A percentile compares a stretch with the other conserved stretches of the same genome.
Evolutionary conservation across 352 stramenopile species (phyloP).

Genomic region (Globisporangium abappressorium): DNA sequence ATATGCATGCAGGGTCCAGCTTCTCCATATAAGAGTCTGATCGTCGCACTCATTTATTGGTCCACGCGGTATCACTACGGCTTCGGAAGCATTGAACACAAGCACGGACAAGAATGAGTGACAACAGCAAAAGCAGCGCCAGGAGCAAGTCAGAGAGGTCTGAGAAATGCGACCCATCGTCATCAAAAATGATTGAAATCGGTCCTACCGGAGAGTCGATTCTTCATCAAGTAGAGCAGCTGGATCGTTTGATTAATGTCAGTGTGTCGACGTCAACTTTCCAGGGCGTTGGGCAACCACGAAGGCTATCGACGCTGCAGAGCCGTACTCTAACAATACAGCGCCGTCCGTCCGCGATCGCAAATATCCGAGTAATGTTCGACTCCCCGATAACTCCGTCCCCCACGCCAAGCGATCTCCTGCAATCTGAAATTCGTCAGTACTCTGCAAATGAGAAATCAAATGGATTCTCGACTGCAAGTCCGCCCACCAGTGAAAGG

Average conservation of each 20-base stretch:
- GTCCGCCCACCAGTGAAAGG: neutral
- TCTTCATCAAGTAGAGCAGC: conserved; percentile 15
- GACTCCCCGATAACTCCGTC: neutral
- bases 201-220: conserved; percentile 3
- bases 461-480: no score
- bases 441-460: neutral
- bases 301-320: conserved; percentile 1
- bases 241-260: conserved; percentile 13
- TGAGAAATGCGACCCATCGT: neutral
- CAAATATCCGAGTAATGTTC: conserved; percentile 5
- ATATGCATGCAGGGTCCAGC: neutral
- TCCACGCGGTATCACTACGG: neutral
- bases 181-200: conserved; percentile 4
- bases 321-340: neutral
- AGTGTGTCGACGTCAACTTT: neutral
- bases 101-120: neutral
- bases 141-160: neutral
- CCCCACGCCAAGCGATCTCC: neutral
- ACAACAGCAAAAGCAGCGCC: neutral
- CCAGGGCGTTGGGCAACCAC: neutral
- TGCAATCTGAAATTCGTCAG: neutral
- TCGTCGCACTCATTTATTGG: neutral
- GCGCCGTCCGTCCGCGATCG: conserved; percentile 2
- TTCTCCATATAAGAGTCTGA: neutral
- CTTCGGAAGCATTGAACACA: neutral